Evolutionary conservation across 805 yeast genomes (phyloP), one percentile per base, ranked within the genome.

Genomic region (Barnettozyma populi): DNA sequence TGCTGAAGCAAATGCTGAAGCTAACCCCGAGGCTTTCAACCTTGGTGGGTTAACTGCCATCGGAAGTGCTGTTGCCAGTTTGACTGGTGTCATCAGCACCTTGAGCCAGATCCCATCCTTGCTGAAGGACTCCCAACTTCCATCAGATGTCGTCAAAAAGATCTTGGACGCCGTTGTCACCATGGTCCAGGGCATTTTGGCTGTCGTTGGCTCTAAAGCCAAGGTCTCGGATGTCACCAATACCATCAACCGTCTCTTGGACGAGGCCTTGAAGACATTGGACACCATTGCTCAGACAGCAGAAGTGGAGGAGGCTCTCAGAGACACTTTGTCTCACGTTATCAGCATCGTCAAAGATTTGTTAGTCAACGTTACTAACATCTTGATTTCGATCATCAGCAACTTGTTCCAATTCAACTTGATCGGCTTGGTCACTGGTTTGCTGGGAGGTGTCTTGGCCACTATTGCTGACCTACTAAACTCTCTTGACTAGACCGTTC

Each of bases 351-450:
- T 49, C 27, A 27, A 18, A 19, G 19, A 19, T 11, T 24, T 49
- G 37, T 44, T 50, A 37, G 18, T 11, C 2, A 48, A 44, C 41
- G 14, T 53, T n/a, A 38, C 43, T 11, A 4, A 44, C 21, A 47
- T 52, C 18, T 24, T 54, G 21, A 11, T 21, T 18, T 20, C 34
- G 10, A 46, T 47, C 34, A 7, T 44, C 14, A 29, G 29, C 16
- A 35, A 35, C 47, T 51, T 51, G 44, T 27, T 50, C 24, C 19
- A 43, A 6, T 43, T 49, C 35, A 51, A 52, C 55, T 45, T 52
- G 46, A 41, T 41, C 36, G 57, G 54, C 44, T 47, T 51, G 37
- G 52, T 53, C 27, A 46, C 52, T 18, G 35, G 52, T 27, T 44
- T 53, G 35, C 34, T 53, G 29, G 46, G 49, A 40, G 55, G 57